Conservation (phyloP, 371 early-diverging fungal genomes). For the Capillidium heterosporum region DNA sequence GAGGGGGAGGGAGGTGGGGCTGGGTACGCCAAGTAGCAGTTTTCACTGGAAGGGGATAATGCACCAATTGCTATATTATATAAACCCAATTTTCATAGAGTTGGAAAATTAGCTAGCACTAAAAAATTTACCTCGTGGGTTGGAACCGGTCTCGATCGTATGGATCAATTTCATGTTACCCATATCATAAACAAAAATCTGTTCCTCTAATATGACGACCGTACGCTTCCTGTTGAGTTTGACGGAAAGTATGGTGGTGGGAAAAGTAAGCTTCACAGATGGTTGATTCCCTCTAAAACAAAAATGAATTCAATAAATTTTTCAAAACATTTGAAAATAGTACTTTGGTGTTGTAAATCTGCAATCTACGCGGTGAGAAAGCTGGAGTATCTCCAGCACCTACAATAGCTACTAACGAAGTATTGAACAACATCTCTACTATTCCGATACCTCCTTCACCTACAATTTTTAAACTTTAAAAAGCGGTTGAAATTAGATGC, state of each 20-base stretch:
- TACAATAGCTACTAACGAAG: conserved; percentile 87
- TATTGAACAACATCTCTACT: conserved; percentile 92
- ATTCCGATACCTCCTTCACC: conserved; percentile 77
- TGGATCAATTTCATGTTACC: conserved; percentile 90
- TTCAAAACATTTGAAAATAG: background rate
- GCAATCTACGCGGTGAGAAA: conserved; percentile 73
- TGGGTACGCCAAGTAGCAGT: conserved; percentile 87
- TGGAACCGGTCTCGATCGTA: conserved; percentile 84
- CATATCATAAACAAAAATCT: conserved; percentile 82
- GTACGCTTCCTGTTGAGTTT: conserved; percentile 85
- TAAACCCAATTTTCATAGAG: background rate
- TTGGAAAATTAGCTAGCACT: background rate
- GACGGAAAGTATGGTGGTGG: conserved; percentile 77
- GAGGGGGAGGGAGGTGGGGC: conserved; percentile 29
- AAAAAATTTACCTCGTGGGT: conserved; percentile 48
- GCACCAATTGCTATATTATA: conserved; percentile 56
- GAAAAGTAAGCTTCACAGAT: conserved; percentile 92
- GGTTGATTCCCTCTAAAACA: conserved; percentile 65
- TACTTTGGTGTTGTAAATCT: conserved; percentile 91
- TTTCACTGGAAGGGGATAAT: conserved; percentile 82
- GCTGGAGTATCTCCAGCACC: conserved; percentile 85
- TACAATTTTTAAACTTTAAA: background rate
- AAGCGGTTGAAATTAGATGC: background rate
- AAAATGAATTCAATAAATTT: background rate
- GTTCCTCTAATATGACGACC: conserved; percentile 81